These are phyloP conservation scores for Penicillium frequentans DNA, from an alignment of 2,329 filamentous ascomycete species.

Conservation along the genomic window DNA sequence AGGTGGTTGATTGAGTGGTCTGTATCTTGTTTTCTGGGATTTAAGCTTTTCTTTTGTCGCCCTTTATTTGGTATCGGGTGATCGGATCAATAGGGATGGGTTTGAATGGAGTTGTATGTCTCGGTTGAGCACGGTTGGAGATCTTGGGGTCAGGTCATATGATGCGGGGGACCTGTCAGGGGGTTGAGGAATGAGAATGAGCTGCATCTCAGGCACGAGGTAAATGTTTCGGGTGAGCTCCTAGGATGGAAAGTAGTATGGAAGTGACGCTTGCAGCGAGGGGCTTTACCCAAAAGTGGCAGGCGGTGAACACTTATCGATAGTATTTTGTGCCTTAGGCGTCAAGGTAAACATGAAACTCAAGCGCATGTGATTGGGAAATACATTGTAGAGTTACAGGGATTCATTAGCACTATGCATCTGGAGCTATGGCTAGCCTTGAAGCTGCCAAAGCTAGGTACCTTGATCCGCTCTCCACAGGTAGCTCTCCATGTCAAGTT, in stretches of 20 bases:
- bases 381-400: neutral
- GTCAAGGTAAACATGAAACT: neutral
- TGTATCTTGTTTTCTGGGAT: neutral
- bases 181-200: neutral
- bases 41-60: neutral
- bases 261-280: conserved; percentile 24
- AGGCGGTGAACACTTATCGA: conserved; percentile 23
- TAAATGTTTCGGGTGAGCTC: neutral
- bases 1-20: neutral
- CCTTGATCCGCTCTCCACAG: neutral
- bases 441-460: neutral
- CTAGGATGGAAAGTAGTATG: conserved; percentile 4
- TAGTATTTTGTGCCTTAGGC: conserved; percentile 1
- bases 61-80: neutral
- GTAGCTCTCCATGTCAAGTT: neutral
- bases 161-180: neutral
- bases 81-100: neutral
- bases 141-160: neutral
- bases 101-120: neutral
- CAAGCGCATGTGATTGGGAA: neutral
- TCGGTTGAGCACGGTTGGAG: neutral
- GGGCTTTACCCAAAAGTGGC: conserved; percentile 11
- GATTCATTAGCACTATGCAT: neutral
- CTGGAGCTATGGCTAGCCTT: neutral
- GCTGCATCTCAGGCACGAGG: neutral